Conservation (phyloP, 495 filamentous ascomycete genomes). For the Extremus antarcticus region DNA sequence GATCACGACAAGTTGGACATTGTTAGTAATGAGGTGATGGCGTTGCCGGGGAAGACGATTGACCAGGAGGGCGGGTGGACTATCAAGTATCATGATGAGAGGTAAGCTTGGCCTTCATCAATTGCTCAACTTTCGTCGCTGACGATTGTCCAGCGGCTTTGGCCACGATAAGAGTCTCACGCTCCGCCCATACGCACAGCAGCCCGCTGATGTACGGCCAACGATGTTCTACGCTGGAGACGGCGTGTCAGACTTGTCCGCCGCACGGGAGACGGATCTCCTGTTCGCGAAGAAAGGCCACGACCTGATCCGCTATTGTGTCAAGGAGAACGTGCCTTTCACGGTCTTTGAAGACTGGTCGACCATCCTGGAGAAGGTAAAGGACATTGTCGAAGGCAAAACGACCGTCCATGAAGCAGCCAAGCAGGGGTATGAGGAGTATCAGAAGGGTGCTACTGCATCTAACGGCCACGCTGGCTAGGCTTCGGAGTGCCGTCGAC, state of each 20-base stretch:
- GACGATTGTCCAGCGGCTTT: conserved; percentile 68
- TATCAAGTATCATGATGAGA: conserved; percentile 79
- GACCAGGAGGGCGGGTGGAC: conserved; percentile 74
- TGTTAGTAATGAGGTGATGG: conserved; percentile 66
- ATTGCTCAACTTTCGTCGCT: too few species aligned
- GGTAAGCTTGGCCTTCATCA: conserved; percentile 35
- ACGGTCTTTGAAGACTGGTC: conserved; percentile 70
- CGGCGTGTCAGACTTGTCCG: conserved; percentile 64
- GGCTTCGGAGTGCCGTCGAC: not conserved
- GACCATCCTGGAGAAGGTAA: conserved; percentile 59
- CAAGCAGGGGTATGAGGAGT: conserved; percentile 26
- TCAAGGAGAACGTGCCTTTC: conserved; percentile 66
- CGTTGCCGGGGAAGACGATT: conserved; percentile 59
- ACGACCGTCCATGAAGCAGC: conserved; percentile 31
- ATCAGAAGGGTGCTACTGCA: conserved; percentile 28
- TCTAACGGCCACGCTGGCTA: conserved; percentile 10
- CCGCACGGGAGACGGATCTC: conserved; percentile 63
- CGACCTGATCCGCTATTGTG: conserved; percentile 74
- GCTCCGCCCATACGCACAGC: conserved; percentile 66
- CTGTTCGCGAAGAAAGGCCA: conserved; percentile 77
- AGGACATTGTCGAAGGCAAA: conserved; percentile 51
- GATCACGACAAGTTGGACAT: conserved; percentile 67
- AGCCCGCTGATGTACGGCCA: conserved; percentile 55
- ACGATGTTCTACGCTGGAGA: conserved; percentile 70
- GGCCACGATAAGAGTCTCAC: conserved; percentile 90